Evolutionary conservation across 2,329 filamentous ascomycete species (phyloP), one percentile per base, ranked within the genome.

Genomic region (Cucurbitaria berberidis): DNA sequence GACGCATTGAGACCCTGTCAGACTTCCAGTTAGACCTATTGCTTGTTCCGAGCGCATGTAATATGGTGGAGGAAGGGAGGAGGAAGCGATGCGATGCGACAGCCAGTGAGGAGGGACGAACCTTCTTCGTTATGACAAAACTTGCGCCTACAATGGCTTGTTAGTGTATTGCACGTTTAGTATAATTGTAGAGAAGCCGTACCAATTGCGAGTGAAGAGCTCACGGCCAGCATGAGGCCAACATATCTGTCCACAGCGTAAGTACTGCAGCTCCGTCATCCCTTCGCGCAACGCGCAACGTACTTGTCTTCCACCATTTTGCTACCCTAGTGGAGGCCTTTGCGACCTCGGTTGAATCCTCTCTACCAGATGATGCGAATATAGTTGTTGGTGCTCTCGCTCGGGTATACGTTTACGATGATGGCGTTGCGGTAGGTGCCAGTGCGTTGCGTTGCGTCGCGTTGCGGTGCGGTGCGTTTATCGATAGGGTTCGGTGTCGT

Each of bases 51-150:
- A 38, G 44, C 22, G n/a, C 2, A 36, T 16, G 32, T 39, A 16
- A 35, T 3, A 36, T 16, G 26, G 40, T 32, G 44, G 38, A 34
- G 18, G 24, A 21, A 45, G 27, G 16, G 36, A 38, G 47, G 34
- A 36, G 13, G 29, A 38, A 18, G 42, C n/a, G 16, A 41, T n/a
- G n/a, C n/a, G n/a, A 47, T 16, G 43, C 38, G 50, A 32, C 45
- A 32, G 40, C 34, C 4, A 15, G 8, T n/a, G 30, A 5, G 15
- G 13, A 34, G 50, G 29, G 22, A 54, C 45, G 75, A 80, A 95
- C 90, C 85, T 97, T 98, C 80, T 99, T 99, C 42, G 96, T 99
- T 70, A 99, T 97, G 65, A 99, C 93, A 77, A 99, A 99, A 84
- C 93, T 96, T 45, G 91, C 92, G 72, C 92, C 91, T 95, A 66